Conservation (phyloP, 176 grass and related monocot genomes). For the maize (Zea mays) region Zm-B73-REFERENCE-NAM-5.0 NC_050098.1:119201501-119202000, state of each 20-base stretch:
- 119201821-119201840: constrained; percentile 17
- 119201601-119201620: background rate
- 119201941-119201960: background rate
- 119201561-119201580: too few relatives aligned
- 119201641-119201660: constrained; percentile 19
- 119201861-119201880: background rate
- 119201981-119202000: constrained; percentile 58
- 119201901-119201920: constrained; percentile 46
- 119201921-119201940: constrained; percentile 50
- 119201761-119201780: too few relatives aligned
- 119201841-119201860: background rate
- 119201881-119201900: constrained; percentile 1
- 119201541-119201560: too few relatives aligned
- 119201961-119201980: background rate
- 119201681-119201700: background rate
- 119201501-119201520: too few relatives aligned
- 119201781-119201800: background rate
- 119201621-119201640: constrained; percentile 21
- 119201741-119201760: too few relatives aligned
- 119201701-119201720: constrained; percentile 10
- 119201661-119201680: constrained; percentile 3
- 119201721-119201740: background rate
- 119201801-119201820: background rate
- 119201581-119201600: too few relatives aligned
- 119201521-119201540: too few relatives aligned